Base-by-base conservation (phyloP, 805 yeast genomes). In the Wickerhamomyces tratensis region DNA sequence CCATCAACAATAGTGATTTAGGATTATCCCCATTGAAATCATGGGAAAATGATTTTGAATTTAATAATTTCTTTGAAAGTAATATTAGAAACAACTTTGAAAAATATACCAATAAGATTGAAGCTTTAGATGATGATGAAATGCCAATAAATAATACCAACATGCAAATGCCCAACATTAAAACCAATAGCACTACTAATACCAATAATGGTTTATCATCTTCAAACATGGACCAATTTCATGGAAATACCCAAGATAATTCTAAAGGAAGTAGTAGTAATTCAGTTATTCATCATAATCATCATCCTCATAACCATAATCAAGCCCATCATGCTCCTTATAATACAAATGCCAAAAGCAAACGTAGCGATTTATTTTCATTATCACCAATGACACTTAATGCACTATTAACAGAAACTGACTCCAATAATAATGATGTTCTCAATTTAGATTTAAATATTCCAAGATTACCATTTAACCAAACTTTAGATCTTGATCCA, bases 401-500 rank as follows among this genome's bases (percentile, higher is more conserved):
- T 27, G 20, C 38, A 30, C 9, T 35, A 10, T 35, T 20, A 10
- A 15, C 20, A 12, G 25, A 9, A 7, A 8, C 7, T 14, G 25
- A 15, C 5, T 7, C 11, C 5, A 35, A 35, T 20, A 15, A 35
- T 15, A 35, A 35, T 20, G 26, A 35, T 13, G 26, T 14, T 14
- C 8, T 35, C 7, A 35, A 10, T 15, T 15, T 20, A 6, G 35
- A 41, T n/a, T 38, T 43, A 40, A 54, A 44, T 36, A 45, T 44
- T 30, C 53, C 45, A 31, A 48, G 40, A 27, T 43, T 53, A 6
- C 46, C 54, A 6, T 48, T 53, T 25, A 57, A 61, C 4, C 31
- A 47, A 7, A 41, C 49, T 14, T 36, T 56, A 7, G 50, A 51
- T 15, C 41, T 76, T 10, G 79, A 73, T 48, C 63, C 63, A 4